Percentiles rank a stretch among this genome's conserved stretches.
These are phyloP conservation scores for Aspergillus puulaauensis DNA, from an alignment of 2,329 filamentous ascomycete species.

Conservation along the genomic window DNA sequence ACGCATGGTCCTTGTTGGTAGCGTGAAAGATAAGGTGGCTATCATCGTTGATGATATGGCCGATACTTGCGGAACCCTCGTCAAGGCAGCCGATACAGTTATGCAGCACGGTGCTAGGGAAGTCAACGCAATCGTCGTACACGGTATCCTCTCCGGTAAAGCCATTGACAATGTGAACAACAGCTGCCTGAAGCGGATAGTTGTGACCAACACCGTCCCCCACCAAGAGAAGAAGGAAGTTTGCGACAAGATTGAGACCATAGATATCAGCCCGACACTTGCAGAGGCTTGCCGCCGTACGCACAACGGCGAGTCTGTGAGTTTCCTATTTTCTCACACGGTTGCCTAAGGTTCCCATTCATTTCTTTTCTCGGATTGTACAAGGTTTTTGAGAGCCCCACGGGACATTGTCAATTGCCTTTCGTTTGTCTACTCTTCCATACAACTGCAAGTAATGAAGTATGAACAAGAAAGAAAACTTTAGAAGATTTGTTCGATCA, in stretches of 20 bases:
- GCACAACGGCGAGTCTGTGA: constrained; percentile 53
- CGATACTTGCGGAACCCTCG: constrained; percentile 85
- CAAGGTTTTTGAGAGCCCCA: neutral
- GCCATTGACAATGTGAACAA: constrained; percentile 84
- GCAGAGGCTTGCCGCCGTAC: constrained; percentile 51
- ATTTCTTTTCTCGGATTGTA: neutral
- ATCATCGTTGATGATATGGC: constrained; percentile 99
- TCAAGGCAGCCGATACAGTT: constrained; percentile 86
- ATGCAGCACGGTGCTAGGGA: constrained; percentile 82
- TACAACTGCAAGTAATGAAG: constrained; percentile 10
- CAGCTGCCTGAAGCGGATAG: constrained; percentile 72
- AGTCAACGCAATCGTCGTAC: constrained; percentile 92
- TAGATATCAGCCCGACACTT: constrained; percentile 81
- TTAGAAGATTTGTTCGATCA: neutral
- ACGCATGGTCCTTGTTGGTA: constrained; percentile 93
- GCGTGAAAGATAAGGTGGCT: constrained; percentile 84
- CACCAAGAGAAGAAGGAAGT: constrained; percentile 75
- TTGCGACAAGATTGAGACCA: constrained; percentile 80
- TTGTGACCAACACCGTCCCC: constrained; percentile 88
- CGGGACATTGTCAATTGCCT: neutral
- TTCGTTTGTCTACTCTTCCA: constrained; percentile 2
- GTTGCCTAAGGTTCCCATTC: constrained; percentile 32
- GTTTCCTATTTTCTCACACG: constrained; percentile 52
- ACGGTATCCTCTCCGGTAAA: constrained; percentile 85
- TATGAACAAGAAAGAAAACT: constrained; percentile 8